Evolutionary conservation across 495 filamentous ascomycete species (phyloP).

Genomic region (Thermochaetoides thermophila): DNA sequence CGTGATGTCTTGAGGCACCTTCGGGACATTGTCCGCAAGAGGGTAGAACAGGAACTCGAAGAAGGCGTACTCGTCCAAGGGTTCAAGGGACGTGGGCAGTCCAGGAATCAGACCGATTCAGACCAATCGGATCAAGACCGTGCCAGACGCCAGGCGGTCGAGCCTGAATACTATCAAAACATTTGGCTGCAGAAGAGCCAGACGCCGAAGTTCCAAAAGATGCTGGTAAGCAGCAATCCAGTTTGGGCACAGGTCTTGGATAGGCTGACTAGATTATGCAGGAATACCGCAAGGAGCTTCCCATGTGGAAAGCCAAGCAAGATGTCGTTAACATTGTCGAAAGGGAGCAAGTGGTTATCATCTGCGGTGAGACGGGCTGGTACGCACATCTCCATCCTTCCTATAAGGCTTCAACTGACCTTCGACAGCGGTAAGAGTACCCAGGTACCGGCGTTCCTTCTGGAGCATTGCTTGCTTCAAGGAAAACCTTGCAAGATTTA

Average conservation of each 20-base stretch:
- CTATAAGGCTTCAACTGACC: conserved; percentile 10
- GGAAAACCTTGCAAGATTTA: conserved; percentile 81
- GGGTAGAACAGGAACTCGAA: conserved; percentile 43
- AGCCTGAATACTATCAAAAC: conserved; percentile 36
- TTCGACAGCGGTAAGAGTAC: conserved; percentile 71
- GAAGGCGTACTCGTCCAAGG: conserved; percentile 62
- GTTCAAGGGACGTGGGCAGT: conserved; percentile 48
- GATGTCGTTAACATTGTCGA: conserved; percentile 61
- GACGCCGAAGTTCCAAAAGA: conserved; percentile 42
- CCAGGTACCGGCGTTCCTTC: conserved; percentile 80
- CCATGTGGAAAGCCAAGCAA: conserved; percentile 75
- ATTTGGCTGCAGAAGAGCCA: conserved; percentile 59
- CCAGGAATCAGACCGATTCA: conserved; percentile 31
- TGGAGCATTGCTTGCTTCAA: conserved; percentile 71
- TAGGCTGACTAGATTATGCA: conserved; percentile 11
- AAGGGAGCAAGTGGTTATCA: conserved; percentile 64
- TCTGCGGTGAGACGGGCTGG: conserved; percentile 91
- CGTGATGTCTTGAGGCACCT: conserved; percentile 47
- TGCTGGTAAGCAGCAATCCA: conserved; percentile 28
- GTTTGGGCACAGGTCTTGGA: conserved; percentile 3
- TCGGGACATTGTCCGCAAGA: conserved; percentile 42
- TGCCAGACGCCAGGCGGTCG: conserved; percentile 17
- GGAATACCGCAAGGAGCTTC: conserved; percentile 53
- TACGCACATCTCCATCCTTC: conserved; percentile 8
- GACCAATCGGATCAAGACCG: conserved; percentile 28